Conservation (phyloP, 371 early-diverging fungal genomes). For the Chytridiales sp. region DNA sequence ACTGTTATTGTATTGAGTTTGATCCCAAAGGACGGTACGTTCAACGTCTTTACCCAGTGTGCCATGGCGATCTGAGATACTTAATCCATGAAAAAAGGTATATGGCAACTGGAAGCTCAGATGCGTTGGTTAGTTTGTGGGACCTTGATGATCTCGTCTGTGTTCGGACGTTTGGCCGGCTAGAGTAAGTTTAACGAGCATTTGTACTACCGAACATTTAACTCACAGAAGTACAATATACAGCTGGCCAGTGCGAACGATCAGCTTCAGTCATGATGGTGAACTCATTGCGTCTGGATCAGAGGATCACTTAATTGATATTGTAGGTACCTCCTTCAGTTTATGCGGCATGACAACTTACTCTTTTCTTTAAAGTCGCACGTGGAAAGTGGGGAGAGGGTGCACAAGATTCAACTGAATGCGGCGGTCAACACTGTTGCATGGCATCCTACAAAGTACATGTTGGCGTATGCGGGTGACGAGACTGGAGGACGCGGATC, state of each 20-base stretch:
- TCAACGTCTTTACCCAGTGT: not conserved
- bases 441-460: conserved; percentile 79
- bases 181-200: conserved; percentile 57
- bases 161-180: conserved; percentile 63
- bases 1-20: conserved; percentile 79
- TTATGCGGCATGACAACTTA: not conserved
- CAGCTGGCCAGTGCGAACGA: conserved; percentile 80
- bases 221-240: conserved; percentile 6
- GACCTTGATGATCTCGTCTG: conserved; percentile 67
- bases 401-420: conserved; percentile 65
- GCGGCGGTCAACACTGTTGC: conserved; percentile 79
- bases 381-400: conserved; percentile 72
- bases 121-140: conserved; percentile 74
- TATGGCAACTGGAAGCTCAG: conserved; percentile 76
- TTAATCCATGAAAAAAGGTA: conserved; percentile 38
- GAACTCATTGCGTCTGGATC: conserved; percentile 80
- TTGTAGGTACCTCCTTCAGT: conserved; percentile 54
- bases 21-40: conserved; percentile 70
- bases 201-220: not conserved
- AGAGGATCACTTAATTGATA: conserved; percentile 75
- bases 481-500: too few species aligned
- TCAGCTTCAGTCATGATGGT: conserved; percentile 84
- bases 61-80: not conserved
- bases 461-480: conserved; percentile 82
- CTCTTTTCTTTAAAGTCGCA: conserved; percentile 53